Conservation (phyloP, 1,284 basidiomycete genomes). For the Xerocomus subilludens region DNA sequence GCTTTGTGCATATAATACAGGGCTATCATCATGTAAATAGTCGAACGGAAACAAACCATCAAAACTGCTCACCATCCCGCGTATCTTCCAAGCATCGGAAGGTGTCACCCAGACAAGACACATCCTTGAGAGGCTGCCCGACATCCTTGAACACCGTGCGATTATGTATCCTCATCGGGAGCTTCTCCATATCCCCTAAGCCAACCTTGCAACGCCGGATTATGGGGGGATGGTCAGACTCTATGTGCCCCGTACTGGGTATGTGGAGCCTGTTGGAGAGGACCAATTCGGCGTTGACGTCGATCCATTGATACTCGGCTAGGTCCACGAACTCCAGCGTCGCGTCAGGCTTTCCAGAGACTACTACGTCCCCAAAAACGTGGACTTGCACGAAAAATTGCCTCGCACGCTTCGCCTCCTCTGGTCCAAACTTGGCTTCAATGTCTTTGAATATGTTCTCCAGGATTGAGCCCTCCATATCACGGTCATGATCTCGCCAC, state of each 20-base stretch:
- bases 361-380: slow-evolving; percentile 15
- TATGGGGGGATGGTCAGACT: too few species aligned
- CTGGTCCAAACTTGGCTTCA: not conserved
- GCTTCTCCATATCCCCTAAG: too few species aligned
- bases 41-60: too few species aligned
- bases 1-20: slow-evolving; percentile 17
- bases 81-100: too few species aligned
- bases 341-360: not conserved
- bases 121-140: not conserved
- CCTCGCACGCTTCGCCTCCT: not conserved
- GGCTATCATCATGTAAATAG: not conserved
- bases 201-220: too few species aligned
- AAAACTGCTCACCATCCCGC: too few species aligned
- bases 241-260: slow-evolving; percentile 9
- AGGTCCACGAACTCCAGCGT: not conserved
- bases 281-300: not conserved
- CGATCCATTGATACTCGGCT: not conserved
- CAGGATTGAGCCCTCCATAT: slow-evolving; percentile 15
- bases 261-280: not conserved
- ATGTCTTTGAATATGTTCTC: slow-evolving; percentile 13
- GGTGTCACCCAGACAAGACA: too few species aligned
- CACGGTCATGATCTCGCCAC: slow-evolving; percentile 18
- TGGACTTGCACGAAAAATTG: slow-evolving; percentile 20
- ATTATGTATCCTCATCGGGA: slow-evolving; percentile 7
- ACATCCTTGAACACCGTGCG: slow-evolving; percentile 29